phyloP scores from a whole-genome alignment of 2,329 filamentous ascomycete genomes.

The Colletotrichum endophyticum region DNA sequence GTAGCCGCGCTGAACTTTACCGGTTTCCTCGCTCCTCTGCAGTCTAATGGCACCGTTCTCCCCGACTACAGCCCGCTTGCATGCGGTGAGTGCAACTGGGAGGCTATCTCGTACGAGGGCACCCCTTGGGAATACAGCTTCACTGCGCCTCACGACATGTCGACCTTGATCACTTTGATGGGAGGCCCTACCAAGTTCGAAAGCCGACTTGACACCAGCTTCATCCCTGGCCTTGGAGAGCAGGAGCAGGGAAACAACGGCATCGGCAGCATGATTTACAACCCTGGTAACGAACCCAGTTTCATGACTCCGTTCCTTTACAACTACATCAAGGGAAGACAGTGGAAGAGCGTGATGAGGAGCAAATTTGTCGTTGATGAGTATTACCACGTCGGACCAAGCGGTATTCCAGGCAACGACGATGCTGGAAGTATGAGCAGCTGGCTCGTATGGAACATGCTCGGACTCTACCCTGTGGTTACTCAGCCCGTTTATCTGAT shows the following conservation, averaged over 20 bases:
- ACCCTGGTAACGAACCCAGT: slow-evolving; percentile 61
- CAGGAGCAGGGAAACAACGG: slow-evolving; percentile 54
- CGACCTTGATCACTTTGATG: slow-evolving; percentile 52
- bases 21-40: slow-evolving; percentile 62
- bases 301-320: slow-evolving; percentile 63
- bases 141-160: slow-evolving; percentile 63
- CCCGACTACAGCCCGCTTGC: slow-evolving; percentile 50
- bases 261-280: slow-evolving; percentile 50
- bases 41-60: slow-evolving; percentile 47
- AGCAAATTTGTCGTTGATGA: slow-evolving; percentile 52
- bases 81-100: slow-evolving; percentile 62
- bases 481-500: slow-evolving; percentile 62
- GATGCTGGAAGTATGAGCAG: slow-evolving; percentile 65
- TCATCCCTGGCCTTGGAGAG: slow-evolving; percentile 40
- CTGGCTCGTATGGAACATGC: slow-evolving; percentile 61
- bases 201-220: slow-evolving; percentile 45
- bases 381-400: slow-evolving; percentile 50
- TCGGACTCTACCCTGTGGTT: slow-evolving; percentile 60
- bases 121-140: slow-evolving; percentile 56
- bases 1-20: slow-evolving; percentile 51
- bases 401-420: slow-evolving; percentile 61
- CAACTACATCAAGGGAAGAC: slow-evolving; percentile 54
- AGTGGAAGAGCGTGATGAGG: slow-evolving; percentile 54
- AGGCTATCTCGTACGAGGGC: slow-evolving; percentile 56
- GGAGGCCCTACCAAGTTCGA: slow-evolving; percentile 58